Conservation (phyloP, 257 asterid genomes). For the Solanum gandarillasii region DNA sequence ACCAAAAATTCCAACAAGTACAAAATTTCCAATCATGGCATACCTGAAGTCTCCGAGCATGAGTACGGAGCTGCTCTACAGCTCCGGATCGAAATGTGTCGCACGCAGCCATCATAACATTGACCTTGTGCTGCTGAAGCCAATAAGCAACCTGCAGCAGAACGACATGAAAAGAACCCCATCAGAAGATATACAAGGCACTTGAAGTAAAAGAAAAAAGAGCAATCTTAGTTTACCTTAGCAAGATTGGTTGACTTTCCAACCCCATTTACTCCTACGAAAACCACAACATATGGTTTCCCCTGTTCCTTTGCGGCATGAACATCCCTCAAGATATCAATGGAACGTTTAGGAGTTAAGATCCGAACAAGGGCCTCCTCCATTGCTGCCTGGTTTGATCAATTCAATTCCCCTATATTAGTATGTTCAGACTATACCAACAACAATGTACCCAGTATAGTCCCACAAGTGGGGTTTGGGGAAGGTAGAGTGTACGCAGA, state of each 20-base stretch:
- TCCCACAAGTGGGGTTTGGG: not conserved
- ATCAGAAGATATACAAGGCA: not conserved
- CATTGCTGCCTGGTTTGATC: slow-evolving; percentile 70
- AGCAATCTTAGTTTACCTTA: slow-evolving; percentile 31
- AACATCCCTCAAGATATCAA: slow-evolving; percentile 94
- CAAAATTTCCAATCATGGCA: not conserved
- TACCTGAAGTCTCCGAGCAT: slow-evolving; percentile 96
- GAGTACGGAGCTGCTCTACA: slow-evolving; percentile 98
- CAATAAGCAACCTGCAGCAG: slow-evolving; percentile 82
- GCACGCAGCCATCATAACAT: slow-evolving; percentile 98
- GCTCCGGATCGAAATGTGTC: slow-evolving; percentile 99
- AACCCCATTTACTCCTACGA: slow-evolving; percentile 97
- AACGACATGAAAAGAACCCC: not conserved
- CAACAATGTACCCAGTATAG: not conserved
- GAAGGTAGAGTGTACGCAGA: not conserved
- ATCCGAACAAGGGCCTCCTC: slow-evolving; percentile 98
- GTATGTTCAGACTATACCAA: not conserved
- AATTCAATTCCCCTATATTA: slow-evolving; percentile 3
- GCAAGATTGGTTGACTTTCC: slow-evolving; percentile 99
- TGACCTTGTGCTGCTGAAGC: slow-evolving; percentile 80
- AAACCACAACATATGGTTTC: slow-evolving; percentile 94
- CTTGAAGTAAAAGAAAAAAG: not conserved
- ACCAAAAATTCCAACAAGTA: not conserved
- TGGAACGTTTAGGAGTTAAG: slow-evolving; percentile 89
- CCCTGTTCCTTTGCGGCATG: slow-evolving; percentile 89